Base-by-base conservation (phyloP, 2,329 filamentous ascomycete species). In the Trichoderma cornu-damae region DNA sequence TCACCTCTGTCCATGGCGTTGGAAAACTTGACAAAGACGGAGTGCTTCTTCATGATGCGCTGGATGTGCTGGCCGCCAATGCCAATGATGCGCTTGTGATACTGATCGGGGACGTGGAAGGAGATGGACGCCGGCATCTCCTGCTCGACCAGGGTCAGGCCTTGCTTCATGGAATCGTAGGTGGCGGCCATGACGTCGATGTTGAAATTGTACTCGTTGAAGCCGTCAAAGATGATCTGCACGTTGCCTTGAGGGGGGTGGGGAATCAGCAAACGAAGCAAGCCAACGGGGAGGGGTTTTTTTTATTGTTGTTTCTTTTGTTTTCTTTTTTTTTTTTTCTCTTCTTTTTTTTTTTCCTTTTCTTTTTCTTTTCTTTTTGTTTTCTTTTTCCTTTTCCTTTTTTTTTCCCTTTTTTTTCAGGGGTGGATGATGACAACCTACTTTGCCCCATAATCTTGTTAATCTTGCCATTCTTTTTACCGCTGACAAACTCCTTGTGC, bases 361-460 rank as follows among this genome's bases (percentile, higher is more conserved):
- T n/a, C n/a, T n/a, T n/a, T n/a, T n/a, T n/a, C n/a, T n/a, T n/a
- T n/a, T n/a, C n/a, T n/a, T n/a, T n/a, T n/a, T n/a, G n/a, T n/a
- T n/a, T n/a, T n/a, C n/a, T n/a, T n/a, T n/a, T n/a, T n/a, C n/a
- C n/a, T n/a, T n/a, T n/a, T n/a, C n/a, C n/a, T n/a, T n/a, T n/a
- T n/a, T n/a, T n/a, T n/a, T n/a, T n/a, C n/a, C n/a, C n/a, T n/a
- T n/a, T n/a, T n/a, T n/a, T n/a, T n/a, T n/a, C n/a, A n/a, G n/a
- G n/a, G n/a, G n/a, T n/a, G n/a, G n/a, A n/a, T n/a, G n/a, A 16
- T 24, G 6, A 48, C 4, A n/a, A 60, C 66, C 38, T 62, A 65
- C 92, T 96, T 73, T 97, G 93, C 22, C 93, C 94, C 94, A 99
- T 99, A 68, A 99, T 99, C 80, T 99, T 99, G 80, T 99, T 99